Percentiles rank a stretch among this genome's conserved stretches.
Conservation (phyloP, 2,329 filamentous ascomycete genomes). For the Xylogone sp. region DNA sequence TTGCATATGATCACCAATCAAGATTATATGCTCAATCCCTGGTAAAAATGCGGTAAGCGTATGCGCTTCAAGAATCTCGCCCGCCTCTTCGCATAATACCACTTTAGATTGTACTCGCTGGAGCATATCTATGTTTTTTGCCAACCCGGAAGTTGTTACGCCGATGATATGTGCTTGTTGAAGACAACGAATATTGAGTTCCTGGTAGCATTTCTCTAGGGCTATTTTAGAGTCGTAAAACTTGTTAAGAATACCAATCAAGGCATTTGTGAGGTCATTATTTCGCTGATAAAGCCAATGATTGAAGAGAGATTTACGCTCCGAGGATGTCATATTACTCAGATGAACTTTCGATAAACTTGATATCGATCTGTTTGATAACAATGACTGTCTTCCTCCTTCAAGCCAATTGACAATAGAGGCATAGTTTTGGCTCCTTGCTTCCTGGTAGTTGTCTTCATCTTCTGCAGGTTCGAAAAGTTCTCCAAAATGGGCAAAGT, state of each 20-base stretch:
- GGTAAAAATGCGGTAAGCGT: constrained; percentile 33
- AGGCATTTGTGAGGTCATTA: constrained; percentile 14
- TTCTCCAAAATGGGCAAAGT: constrained; percentile 13
- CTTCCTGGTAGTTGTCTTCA: too few species aligned
- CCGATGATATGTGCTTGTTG: not conserved
- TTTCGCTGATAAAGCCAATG: constrained; percentile 14
- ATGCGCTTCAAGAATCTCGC: constrained; percentile 36
- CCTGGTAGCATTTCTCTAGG: too few species aligned
- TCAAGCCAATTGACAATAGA: constrained; percentile 17
- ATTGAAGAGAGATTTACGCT: constrained; percentile 12
- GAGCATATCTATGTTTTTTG: constrained; percentile 1
- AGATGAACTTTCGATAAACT: constrained; percentile 13
- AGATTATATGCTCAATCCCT: constrained; percentile 33
- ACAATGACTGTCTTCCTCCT: constrained; percentile 15
- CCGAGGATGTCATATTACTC: constrained; percentile 15
- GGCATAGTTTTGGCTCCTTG: constrained; percentile 15
- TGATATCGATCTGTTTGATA: constrained; percentile 13
- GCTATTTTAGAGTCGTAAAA: not conserved
- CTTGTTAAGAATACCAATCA: constrained; percentile 14
- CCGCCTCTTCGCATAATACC: constrained; percentile 35
- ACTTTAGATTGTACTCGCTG: constrained; percentile 22
- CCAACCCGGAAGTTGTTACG: constrained; percentile 3
- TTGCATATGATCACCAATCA: constrained; percentile 37
- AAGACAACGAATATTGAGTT: too few species aligned
- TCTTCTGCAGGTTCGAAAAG: constrained; percentile 14